A percentile compares a stretch with the other conserved stretches of the same genome.
These are phyloP conservation scores for Elaeis oleifera DNA, from an alignment of 202 grass and related monocot genomes.

Conservation along the genomic window DNA sequence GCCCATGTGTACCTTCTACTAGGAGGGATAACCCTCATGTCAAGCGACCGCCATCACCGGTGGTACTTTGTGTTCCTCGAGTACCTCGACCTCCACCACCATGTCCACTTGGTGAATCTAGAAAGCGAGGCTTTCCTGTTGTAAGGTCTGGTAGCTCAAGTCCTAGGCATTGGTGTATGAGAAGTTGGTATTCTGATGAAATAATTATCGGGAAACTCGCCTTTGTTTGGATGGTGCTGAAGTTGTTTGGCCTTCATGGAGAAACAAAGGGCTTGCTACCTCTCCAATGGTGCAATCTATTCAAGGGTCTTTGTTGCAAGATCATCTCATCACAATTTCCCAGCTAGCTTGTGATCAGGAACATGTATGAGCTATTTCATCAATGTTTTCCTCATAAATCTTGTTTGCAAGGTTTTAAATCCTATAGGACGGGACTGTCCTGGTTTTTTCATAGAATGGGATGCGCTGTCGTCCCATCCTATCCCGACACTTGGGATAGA, in stretches of 20 bases:
- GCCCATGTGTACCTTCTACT: conserved; percentile 74
- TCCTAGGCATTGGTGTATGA: conserved; percentile 86
- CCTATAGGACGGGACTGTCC: no score
- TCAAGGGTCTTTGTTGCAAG: conserved; percentile 79
- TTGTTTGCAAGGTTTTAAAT: background rate
- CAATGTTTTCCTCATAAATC: background rate
- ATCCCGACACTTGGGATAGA: no score
- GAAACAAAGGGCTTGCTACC: conserved; percentile 43
- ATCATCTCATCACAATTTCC: conserved; percentile 83
- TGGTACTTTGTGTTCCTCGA: conserved; percentile 81
- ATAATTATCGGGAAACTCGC: conserved; percentile 51
- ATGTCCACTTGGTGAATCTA: conserved; percentile 65
- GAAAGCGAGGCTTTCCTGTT: conserved; percentile 76
- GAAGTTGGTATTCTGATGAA: conserved; percentile 77
- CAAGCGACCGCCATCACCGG: conserved; percentile 85
- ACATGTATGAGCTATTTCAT: conserved; percentile 55
- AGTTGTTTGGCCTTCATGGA: conserved; percentile 91
- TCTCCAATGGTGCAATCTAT: conserved; percentile 65
- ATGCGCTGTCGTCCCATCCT: no score
- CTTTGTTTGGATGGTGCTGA: conserved; percentile 93
- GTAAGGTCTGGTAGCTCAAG: conserved; percentile 99
- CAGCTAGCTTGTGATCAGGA: conserved; percentile 83
- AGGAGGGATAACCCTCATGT: conserved; percentile 70
- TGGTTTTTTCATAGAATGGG: no score
- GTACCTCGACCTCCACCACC: conserved; percentile 72